These are phyloP conservation scores for Hippophae rhamnoides DNA, from an alignment of 306 rosid genomes.

Conservation along the genomic window DNA sequence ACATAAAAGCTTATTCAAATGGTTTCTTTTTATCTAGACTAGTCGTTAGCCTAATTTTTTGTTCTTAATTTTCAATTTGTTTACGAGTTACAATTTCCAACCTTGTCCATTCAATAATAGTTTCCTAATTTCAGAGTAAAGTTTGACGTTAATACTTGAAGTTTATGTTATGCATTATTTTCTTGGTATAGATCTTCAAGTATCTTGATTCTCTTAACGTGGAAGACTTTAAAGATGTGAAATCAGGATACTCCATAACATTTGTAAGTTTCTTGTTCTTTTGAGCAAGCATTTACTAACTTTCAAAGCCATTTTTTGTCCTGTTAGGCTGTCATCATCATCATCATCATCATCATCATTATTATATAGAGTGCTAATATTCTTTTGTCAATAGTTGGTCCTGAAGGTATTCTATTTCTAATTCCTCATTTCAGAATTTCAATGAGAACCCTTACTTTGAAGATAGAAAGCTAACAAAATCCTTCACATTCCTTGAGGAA, in stretches of 20 bases:
- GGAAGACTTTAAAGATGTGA: conserved; percentile 54
- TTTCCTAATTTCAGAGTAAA: no score
- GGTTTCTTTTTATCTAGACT: conserved; percentile 2
- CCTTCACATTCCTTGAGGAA: conserved; percentile 42
- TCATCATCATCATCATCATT: not conserved
- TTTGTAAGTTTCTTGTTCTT: conserved; percentile 42
- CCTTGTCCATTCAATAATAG: no score
- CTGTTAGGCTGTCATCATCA: not conserved
- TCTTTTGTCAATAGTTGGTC: conserved; percentile 1
- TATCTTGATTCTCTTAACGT: conserved; percentile 45
- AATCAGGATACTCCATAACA: conserved; percentile 49
- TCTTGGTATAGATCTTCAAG: conserved; percentile 45
- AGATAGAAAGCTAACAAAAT: conserved; percentile 48
- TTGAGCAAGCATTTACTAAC: not conserved
- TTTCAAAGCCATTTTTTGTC: not conserved
- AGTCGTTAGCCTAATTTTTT: not conserved
- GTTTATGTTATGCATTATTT: conserved; percentile 9
- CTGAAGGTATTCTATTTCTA: not conserved
- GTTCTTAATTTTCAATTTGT: not conserved
- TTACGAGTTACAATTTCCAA: no score
- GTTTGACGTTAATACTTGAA: no score
- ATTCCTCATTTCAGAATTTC: conserved; percentile 38
- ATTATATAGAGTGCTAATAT: conserved; percentile 1
- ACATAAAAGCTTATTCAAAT: not conserved
- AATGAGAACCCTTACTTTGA: conserved; percentile 54